phyloP scores from a whole-genome alignment of 2,329 filamentous ascomycete genomes.

The Colletotrichum lentis region DNA sequence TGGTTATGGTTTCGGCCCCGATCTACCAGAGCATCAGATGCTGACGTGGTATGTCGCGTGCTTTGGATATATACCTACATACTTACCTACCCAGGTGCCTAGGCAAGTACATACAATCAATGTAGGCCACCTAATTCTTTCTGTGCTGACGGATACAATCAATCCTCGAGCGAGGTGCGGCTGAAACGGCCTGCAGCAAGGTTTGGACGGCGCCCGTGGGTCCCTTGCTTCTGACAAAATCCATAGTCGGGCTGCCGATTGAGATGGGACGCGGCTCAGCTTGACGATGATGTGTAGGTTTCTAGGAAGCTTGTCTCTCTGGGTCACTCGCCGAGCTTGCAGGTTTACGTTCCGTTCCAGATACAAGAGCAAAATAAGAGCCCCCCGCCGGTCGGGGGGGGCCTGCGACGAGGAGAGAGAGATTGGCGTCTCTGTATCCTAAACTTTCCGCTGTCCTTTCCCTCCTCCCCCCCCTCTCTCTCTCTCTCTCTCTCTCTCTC shows the following conservation, averaged over 20 bases:
- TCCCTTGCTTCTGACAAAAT: no score
- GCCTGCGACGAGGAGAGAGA: background rate
- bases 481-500: no score
- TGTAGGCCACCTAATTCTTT: background rate
- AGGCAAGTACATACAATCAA: no score
- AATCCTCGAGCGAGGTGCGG: background rate
- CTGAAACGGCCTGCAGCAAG: background rate
- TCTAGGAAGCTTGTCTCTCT: no score
- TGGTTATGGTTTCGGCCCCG: background rate
- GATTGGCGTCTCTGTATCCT: background rate
- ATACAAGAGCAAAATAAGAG: background rate
- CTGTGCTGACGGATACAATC: background rate
- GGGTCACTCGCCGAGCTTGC: no score
- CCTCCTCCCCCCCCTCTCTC: no score
- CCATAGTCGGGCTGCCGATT: no score
- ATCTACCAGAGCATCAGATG: background rate
- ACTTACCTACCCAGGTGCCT: no score
- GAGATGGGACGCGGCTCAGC: background rate
- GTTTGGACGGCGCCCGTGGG: background rate
- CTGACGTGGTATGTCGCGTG: background rate
- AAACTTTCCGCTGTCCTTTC: background rate
- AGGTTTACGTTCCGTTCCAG: background rate
- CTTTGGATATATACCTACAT: background rate
- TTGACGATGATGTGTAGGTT: background rate
- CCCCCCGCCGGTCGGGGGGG: background rate